Evolutionary conservation across 2,329 filamentous ascomycete species (phyloP).

Genomic region (Colletotrichum sp.): DNA sequence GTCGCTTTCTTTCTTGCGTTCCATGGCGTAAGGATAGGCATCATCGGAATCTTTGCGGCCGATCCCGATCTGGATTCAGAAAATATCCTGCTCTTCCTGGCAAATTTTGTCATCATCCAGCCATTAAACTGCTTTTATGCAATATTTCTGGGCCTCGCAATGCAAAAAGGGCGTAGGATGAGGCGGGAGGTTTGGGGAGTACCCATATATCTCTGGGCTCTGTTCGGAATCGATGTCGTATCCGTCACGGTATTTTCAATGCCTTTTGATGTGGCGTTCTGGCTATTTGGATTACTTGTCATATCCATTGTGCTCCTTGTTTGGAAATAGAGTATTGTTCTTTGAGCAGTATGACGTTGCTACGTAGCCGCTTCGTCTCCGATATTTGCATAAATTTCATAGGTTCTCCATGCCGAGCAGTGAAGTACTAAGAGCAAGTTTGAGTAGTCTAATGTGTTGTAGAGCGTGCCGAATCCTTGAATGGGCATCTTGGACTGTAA

Average conservation of each 20-base stretch:
- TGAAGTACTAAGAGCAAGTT: neutral
- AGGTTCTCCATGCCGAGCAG: too few relatives aligned
- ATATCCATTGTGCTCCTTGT: fast-evolving
- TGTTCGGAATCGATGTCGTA: neutral
- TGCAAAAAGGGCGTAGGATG: neutral
- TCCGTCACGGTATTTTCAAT: neutral
- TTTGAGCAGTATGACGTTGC: fast-evolving
- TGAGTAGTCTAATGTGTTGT: neutral
- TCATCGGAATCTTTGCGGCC: neutral
- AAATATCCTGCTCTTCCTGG: neutral
- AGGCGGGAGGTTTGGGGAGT: neutral
- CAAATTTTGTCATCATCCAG: neutral
- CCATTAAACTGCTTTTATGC: neutral
- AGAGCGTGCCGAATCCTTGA: too few relatives aligned
- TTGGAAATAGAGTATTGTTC: neutral
- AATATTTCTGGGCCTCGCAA: neutral
- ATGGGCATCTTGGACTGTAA: too few relatives aligned
- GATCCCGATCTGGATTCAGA: neutral
- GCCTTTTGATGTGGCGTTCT: neutral
- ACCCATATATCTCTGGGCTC: neutral
- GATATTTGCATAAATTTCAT: neutral
- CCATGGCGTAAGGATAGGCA: neutral
- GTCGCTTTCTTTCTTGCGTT: neutral
- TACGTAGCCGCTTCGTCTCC: neutral
- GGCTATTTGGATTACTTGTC: neutral